Percentiles rank a stretch among this genome's conserved stretches.
phyloP scores from a whole-genome alignment of 2,329 filamentous ascomycete species.

The Penicillium brevicompactum region DNA sequence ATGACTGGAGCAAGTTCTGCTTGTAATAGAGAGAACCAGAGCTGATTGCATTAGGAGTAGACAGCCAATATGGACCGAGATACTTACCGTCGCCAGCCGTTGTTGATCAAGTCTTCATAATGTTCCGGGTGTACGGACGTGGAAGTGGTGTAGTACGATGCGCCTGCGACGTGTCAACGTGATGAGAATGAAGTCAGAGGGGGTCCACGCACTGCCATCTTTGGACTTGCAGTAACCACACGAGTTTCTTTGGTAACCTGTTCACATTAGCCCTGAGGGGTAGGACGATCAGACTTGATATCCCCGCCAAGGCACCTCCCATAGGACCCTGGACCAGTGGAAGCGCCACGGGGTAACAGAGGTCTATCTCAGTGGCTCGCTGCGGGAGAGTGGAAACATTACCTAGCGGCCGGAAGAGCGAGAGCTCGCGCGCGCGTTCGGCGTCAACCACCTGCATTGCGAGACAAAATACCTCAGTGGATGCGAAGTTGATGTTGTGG shows the following conservation, averaged over 20 bases:
- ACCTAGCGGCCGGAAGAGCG: slow-evolving; percentile 49
- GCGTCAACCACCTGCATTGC: slow-evolving; percentile 38
- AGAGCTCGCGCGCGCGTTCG: slow-evolving; percentile 45
- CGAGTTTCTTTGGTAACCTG: slow-evolving; percentile 50
- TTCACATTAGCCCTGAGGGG: slow-evolving; percentile 3
- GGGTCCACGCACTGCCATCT: slow-evolving; percentile 45
- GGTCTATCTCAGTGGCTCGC: slow-evolving; percentile 35
- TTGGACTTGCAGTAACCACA: slow-evolving; percentile 54
- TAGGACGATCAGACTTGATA: slow-evolving; percentile 5
- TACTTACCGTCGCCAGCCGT: slow-evolving; percentile 51
- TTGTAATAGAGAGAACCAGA: slow-evolving; percentile 54
- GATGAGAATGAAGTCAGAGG: slow-evolving; percentile 2
- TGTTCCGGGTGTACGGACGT: slow-evolving; percentile 47
- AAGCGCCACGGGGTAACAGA: slow-evolving; percentile 35
- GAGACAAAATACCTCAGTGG: background rate
- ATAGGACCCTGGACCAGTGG: slow-evolving; percentile 31
- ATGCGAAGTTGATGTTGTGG: slow-evolving; percentile 1
- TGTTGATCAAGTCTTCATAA: slow-evolving; percentile 51
- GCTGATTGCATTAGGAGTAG: slow-evolving; percentile 29
- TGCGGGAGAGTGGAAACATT: slow-evolving; percentile 30
- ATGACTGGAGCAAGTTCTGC: slow-evolving; percentile 68
- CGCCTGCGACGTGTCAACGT: slow-evolving; percentile 37
- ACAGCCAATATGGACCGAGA: background rate
- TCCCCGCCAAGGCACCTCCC: slow-evolving; percentile 7
- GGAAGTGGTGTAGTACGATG: slow-evolving; percentile 50